Evolutionary conservation across 176 grass and related monocot genomes (phyloP).

Genomic region (Aegilops sharonensis): DNA sequence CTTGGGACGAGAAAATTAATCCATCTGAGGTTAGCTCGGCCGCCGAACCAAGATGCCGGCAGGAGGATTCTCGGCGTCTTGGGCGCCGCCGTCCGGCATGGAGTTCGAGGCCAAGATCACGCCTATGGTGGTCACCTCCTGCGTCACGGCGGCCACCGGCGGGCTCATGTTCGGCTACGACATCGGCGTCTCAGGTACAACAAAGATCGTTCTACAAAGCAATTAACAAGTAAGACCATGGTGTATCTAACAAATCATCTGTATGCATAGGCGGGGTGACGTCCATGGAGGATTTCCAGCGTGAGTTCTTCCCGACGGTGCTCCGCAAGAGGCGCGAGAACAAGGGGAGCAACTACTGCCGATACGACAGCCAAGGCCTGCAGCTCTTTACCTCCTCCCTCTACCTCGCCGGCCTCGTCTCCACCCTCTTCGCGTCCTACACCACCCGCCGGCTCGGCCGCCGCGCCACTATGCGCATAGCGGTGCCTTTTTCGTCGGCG

Average conservation of each 20-base stretch:
- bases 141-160: constrained; percentile 47
- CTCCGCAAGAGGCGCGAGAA: constrained; percentile 51
- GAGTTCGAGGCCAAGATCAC: constrained; percentile 91
- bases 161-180: constrained; percentile 9
- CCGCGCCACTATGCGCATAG: constrained; percentile 70
- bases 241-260: constrained; percentile 18
- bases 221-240: not conserved
- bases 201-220: not conserved
- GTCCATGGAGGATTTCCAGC: constrained; percentile 72
- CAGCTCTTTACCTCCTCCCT: constrained; percentile 84
- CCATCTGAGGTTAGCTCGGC: not conserved
- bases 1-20: not conserved
- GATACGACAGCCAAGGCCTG: constrained; percentile 69
- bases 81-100: constrained; percentile 10
- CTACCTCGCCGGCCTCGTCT: constrained; percentile 72
- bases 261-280: constrained; percentile 60
- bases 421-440: constrained; percentile 86
- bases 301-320: constrained; percentile 75
- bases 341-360: constrained; percentile 87
- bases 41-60: constrained; percentile 52
- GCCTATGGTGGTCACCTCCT: constrained; percentile 74
- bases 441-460: constrained; percentile 62
- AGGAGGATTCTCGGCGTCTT: constrained; percentile 61
- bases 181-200: constrained; percentile 29
- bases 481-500: constrained; percentile 56